Evolutionary conservation across 306 rosid species (phyloP).

Genomic region (Hippophae rhamnoides): DNA sequence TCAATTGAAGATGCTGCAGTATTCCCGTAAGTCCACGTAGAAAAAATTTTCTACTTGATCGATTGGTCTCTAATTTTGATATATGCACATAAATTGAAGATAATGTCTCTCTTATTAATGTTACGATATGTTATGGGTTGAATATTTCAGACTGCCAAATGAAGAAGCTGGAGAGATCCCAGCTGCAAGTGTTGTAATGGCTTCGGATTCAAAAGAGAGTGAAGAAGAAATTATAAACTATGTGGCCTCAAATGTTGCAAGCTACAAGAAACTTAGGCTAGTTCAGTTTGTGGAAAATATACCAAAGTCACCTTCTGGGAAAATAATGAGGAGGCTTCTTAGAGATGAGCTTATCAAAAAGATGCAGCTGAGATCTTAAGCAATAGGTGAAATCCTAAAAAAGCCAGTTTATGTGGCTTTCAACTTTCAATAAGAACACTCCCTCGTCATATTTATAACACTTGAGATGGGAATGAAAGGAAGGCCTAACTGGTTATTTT

Average conservation of each 20-base stretch:
- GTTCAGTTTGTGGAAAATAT: constrained; percentile 65
- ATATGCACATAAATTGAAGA: no score
- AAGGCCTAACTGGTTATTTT: no score
- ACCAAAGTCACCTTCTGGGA: constrained; percentile 84
- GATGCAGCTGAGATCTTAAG: no score
- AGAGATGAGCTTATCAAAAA: constrained; percentile 46
- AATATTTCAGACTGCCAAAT: constrained; percentile 53
- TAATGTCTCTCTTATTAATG: no score
- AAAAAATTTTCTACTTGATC: no score
- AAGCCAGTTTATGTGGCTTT: no score
- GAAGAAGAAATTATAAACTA: constrained; percentile 45
- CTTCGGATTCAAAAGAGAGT: constrained; percentile 48
- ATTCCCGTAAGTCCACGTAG: constrained; percentile 56
- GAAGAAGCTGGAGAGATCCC: constrained; percentile 87
- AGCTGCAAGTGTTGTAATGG: constrained; percentile 76
- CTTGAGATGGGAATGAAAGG: no score
- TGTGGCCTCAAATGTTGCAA: constrained; percentile 53
- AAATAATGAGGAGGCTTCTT: constrained; percentile 73
- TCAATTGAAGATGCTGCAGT: constrained; percentile 86
- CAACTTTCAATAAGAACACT: no score
- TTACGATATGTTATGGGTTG: no score
- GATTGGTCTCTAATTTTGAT: no score
- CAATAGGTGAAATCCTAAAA: no score
- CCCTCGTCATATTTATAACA: no score
- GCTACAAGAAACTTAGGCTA: constrained; percentile 69